Percentiles rank a stretch among this genome's conserved stretches.
Conservation (phyloP, 352 stramenopile genomes). For the Phytophthora ohioensis region DNA sequence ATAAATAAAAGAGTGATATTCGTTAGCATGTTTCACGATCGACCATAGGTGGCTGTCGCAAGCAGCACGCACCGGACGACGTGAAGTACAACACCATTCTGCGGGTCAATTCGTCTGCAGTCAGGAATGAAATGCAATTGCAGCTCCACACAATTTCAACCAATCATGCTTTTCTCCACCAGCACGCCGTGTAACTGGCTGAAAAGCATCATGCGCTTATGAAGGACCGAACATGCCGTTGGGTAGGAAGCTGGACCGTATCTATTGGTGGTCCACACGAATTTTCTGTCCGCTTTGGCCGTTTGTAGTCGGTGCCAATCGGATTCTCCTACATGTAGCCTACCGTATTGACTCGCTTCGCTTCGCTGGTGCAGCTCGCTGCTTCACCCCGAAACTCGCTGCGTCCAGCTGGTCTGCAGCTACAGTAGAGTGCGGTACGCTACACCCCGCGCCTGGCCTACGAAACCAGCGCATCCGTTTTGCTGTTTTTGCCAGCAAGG, state of each 20-base stretch:
- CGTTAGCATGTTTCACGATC: background rate
- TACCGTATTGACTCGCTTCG: too few relatives aligned
- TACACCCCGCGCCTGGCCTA: background rate
- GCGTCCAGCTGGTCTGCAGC: conserved; percentile 5
- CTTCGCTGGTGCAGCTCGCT: background rate
- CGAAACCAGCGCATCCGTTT: conserved; percentile 24
- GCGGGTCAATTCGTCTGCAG: conserved; percentile 7
- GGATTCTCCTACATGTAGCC: background rate
- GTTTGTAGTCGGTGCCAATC: conserved; percentile 12
- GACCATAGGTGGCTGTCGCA: background rate
- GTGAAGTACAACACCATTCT: conserved; percentile 88
- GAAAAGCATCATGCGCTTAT: conserved; percentile 2
- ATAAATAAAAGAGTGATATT: background rate
- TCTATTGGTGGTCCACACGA: conserved; percentile 10
- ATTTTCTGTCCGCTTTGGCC: conserved; percentile 28
- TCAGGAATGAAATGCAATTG: conserved; percentile 2
- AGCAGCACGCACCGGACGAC: conserved; percentile 67
- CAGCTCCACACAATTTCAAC: conserved; percentile 17
- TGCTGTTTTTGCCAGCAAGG: conserved; percentile 24
- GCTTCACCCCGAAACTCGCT: conserved; percentile 16
- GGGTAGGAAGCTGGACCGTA: conserved; percentile 10
- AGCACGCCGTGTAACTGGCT: background rate
- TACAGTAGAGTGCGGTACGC: background rate
- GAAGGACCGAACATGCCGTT: background rate
- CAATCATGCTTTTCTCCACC: conserved; percentile 22